Percentiles rank a stretch among this genome's conserved stretches.
Evolutionary conservation across 768 basidiomycete genomes (phyloP).

Genomic region (Boletus pseudopeckii): DNA sequence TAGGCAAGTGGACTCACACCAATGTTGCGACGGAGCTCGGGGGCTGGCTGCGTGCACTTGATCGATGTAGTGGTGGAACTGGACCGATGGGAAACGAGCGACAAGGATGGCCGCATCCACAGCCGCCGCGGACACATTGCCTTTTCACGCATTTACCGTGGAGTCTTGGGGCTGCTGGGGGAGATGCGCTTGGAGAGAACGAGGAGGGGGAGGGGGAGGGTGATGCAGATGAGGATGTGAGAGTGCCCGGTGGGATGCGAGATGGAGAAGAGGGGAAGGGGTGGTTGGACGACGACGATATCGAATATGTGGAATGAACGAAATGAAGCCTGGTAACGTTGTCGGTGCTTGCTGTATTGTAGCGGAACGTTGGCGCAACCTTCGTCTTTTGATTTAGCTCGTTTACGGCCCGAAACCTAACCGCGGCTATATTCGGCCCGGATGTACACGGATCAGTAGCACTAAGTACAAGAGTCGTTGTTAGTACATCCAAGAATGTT

Average conservation of each 20-base stretch:
- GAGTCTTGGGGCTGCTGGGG: constrained; percentile 24
- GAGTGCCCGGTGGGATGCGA: constrained; percentile 23
- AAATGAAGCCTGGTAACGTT: too few relatives aligned
- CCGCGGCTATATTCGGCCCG: constrained; percentile 1
- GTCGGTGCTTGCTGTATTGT: background rate
- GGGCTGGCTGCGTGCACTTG: constrained; percentile 51
- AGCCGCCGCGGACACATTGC: constrained; percentile 36
- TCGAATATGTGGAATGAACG: constrained; percentile 40
- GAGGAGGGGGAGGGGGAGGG: constrained; percentile 26
- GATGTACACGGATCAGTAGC: background rate
- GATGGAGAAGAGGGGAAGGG: constrained; percentile 35
- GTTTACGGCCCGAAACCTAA: background rate
- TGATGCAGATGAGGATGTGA: constrained; percentile 33
- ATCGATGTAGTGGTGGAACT: constrained; percentile 15
- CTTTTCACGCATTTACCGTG: constrained; percentile 56
- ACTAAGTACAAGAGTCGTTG: background rate
- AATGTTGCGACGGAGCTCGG: constrained; percentile 59
- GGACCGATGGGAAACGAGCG: background rate
- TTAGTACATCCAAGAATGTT: constrained; percentile 6
- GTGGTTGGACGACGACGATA: constrained; percentile 60
- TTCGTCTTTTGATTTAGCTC: too few relatives aligned
- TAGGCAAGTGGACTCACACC: constrained; percentile 48
- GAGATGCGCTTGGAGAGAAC: constrained; percentile 27
- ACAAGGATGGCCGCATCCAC: background rate
- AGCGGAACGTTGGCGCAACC: background rate